These are phyloP conservation scores for Fusarium sterilihyphosum DNA, from an alignment of 2,329 filamentous ascomycete genomes.

Conservation along the genomic window DNA sequence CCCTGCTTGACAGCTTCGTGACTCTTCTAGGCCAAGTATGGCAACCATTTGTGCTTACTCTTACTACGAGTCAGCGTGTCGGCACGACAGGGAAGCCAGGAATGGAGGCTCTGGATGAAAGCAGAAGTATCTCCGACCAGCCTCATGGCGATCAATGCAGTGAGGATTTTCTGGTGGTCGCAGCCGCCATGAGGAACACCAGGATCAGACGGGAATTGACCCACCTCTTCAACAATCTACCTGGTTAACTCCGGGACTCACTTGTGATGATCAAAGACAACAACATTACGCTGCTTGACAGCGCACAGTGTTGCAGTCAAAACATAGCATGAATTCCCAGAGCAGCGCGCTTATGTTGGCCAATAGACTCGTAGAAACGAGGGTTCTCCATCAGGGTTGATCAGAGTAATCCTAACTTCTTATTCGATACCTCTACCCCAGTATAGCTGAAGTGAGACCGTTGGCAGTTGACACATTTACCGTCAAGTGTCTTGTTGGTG, in stretches of 20 bases:
- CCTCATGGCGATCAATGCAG: conserved; percentile 38
- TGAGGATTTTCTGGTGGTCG: conserved; percentile 19
- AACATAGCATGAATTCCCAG: background rate
- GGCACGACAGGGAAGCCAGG: conserved; percentile 25
- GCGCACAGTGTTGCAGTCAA: background rate
- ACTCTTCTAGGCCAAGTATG: conserved; percentile 4
- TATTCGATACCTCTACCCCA: conserved; percentile 15
- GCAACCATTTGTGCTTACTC: background rate
- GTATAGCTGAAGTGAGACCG: conserved; percentile 37
- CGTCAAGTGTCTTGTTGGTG: conserved; percentile 12
- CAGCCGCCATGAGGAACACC: conserved; percentile 31
- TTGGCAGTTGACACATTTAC: conserved; percentile 16
- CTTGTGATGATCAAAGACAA: background rate
- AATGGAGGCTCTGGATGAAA: conserved; percentile 38
- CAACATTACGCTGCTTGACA: background rate
- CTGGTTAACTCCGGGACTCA: background rate
- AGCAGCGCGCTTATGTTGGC: background rate
- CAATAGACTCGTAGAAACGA: background rate
- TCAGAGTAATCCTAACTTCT: background rate
- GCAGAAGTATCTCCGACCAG: conserved; percentile 33
- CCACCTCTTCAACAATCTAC: conserved; percentile 21
- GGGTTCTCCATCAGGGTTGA: background rate
- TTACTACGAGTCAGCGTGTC: conserved; percentile 36
- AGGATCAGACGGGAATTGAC: conserved; percentile 29
- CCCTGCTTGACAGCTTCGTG: conserved; percentile 21